phyloP scores from a whole-genome alignment of 352 stramenopile species.

The Plasmopara halstedii region DNA sequence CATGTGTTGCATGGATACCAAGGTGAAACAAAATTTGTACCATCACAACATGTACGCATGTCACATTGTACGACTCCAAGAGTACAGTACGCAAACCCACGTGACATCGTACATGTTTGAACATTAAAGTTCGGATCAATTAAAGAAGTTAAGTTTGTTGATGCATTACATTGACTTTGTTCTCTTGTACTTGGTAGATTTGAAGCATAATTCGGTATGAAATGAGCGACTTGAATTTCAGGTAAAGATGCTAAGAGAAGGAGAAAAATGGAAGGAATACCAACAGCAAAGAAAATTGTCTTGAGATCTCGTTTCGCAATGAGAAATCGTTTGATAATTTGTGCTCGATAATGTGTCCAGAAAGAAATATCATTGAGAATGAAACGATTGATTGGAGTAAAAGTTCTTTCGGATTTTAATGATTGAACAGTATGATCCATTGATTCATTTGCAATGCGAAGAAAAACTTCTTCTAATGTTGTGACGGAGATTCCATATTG shows the following conservation, averaged over 20 bases:
- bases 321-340: constrained; percentile 49
- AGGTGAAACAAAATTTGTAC: constrained; percentile 25
- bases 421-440: too few relatives aligned
- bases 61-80: constrained; percentile 23
- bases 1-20: constrained; percentile 41
- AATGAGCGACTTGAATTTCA: constrained; percentile 48
- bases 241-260: constrained; percentile 41
- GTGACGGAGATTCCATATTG: constrained; percentile 97
- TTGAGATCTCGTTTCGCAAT: constrained; percentile 61
- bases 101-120: constrained; percentile 3
- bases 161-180: constrained; percentile 23
- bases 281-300: constrained; percentile 39
- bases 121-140: constrained; percentile 11
- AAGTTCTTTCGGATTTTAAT: not conserved
- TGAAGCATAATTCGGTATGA: constrained; percentile 24
- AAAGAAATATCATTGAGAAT: too few relatives aligned
- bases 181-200: constrained; percentile 13
- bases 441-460: constrained; percentile 68
- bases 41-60: constrained; percentile 37
- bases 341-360: constrained; percentile 31
- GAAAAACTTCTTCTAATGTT: constrained; percentile 98
- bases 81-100: constrained; percentile 26
- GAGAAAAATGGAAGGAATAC: constrained; percentile 57
- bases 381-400: too few relatives aligned
- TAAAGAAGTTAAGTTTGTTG: constrained; percentile 10